Conservation (phyloP, 2,329 filamentous ascomycete species). For the Fusarium pseudograminearum region DNA sequence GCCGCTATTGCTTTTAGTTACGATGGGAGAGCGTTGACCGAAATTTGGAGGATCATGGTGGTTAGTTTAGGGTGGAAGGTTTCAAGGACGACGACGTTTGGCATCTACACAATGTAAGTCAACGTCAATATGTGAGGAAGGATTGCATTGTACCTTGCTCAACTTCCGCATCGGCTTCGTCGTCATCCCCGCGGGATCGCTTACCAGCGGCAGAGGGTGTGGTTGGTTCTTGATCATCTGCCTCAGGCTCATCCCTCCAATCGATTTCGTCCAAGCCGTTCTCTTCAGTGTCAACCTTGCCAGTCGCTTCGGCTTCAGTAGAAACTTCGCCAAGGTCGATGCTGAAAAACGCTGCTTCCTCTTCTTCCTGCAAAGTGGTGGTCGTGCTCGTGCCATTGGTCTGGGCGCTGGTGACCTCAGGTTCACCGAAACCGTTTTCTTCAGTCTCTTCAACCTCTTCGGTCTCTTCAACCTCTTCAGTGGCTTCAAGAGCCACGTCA, state of each 20-base stretch:
- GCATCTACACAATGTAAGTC: conserved; percentile 56
- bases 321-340: conserved; percentile 43
- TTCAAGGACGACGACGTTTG: conserved; percentile 64
- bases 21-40: conserved; percentile 11
- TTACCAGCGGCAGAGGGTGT: conserved; percentile 44
- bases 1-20: conserved; percentile 25
- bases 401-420: conserved; percentile 22
- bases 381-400: conserved; percentile 49
- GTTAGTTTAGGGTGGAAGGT: conserved; percentile 35
- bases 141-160: conserved; percentile 48
- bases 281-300: conserved; percentile 30
- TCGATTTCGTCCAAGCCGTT: conserved; percentile 49
- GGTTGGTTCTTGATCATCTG: conserved; percentile 36
- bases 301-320: conserved; percentile 39
- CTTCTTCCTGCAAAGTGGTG: conserved; percentile 51
- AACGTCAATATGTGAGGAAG: background rate
- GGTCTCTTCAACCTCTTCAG: conserved; percentile 23
- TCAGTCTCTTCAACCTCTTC: conserved; percentile 27
- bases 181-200: conserved; percentile 47
- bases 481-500: conserved; percentile 34
- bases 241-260: conserved; percentile 49
- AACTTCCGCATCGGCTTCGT: conserved; percentile 50
- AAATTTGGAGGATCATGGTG: conserved; percentile 20
- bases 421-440: conserved; percentile 31
- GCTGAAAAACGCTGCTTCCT: conserved; percentile 44